Evolutionary conservation across 1,284 basidiomycete genomes (phyloP).

Genomic region (Dichomitus squalens): DNA sequence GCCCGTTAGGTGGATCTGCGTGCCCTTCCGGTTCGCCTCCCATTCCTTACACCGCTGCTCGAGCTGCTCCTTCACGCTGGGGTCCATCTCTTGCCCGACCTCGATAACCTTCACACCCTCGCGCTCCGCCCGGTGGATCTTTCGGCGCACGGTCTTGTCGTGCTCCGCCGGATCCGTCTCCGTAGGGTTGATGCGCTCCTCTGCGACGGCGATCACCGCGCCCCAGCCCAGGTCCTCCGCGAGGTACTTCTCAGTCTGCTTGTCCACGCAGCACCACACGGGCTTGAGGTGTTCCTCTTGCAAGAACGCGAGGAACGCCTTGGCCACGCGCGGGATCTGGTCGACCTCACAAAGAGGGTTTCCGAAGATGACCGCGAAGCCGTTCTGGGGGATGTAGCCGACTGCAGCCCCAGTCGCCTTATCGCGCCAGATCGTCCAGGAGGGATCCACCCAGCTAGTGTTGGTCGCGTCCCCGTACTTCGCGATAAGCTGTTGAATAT

Average conservation of each 20-base stretch:
- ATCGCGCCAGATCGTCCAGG: constrained; percentile 57
- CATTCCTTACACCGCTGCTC: constrained; percentile 50
- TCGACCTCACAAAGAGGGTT: constrained; percentile 49
- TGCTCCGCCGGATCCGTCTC: constrained; percentile 40
- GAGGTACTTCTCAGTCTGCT: constrained; percentile 47
- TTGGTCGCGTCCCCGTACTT: constrained; percentile 59
- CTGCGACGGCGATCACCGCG: constrained; percentile 51
- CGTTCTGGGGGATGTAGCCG: constrained; percentile 43
- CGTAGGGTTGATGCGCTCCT: constrained; percentile 53
- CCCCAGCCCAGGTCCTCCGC: constrained; percentile 51
- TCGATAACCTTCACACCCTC: constrained; percentile 48
- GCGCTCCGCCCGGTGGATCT: constrained; percentile 50
- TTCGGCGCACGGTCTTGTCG: constrained; percentile 47
- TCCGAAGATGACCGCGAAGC: constrained; percentile 49
- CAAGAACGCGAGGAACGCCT: constrained; percentile 42
- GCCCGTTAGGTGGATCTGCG: constrained; percentile 57
- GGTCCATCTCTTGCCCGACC: constrained; percentile 41
- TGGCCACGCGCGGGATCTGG: constrained; percentile 44
- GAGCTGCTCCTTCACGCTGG: constrained; percentile 39
- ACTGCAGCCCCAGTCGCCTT: constrained; percentile 47
- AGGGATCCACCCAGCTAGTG: constrained; percentile 56
- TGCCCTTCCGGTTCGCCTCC: constrained; percentile 47
- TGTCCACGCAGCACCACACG: constrained; percentile 53
- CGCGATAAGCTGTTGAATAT: constrained; percentile 43
- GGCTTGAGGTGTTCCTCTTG: constrained; percentile 46